phyloP scores from a whole-genome alignment of 768 basidiomycete genomes.

The Tulasnella calospora region DNA sequence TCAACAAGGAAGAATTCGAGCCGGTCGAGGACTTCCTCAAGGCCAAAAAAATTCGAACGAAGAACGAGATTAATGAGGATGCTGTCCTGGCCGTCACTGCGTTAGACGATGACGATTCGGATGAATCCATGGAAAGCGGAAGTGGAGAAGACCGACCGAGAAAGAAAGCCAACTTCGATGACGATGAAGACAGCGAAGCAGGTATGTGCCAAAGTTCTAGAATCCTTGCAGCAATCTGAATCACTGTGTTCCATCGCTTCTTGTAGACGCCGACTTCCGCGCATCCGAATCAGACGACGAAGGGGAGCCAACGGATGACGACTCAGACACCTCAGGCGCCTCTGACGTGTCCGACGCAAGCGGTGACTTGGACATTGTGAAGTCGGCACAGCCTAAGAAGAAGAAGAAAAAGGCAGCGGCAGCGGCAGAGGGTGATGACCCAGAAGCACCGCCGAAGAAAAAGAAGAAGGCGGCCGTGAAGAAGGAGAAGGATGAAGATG shows the following conservation, averaged over 20 bases:
- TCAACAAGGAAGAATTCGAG: slow-evolving; percentile 94
- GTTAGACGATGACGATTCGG: slow-evolving; percentile 66
- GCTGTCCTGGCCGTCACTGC: slow-evolving; percentile 60
- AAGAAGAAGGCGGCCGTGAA: slow-evolving; percentile 52
- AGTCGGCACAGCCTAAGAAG: slow-evolving; percentile 30
- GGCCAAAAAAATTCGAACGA: slow-evolving; percentile 86
- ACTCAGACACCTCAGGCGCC: slow-evolving; percentile 52
- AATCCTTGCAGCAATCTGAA: slow-evolving; percentile 22
- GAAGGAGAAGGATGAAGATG: slow-evolving; percentile 31
- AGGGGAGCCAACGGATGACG: slow-evolving; percentile 82
- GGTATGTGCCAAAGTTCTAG: slow-evolving; percentile 46
- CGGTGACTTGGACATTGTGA: slow-evolving; percentile 34
- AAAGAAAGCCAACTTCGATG: slow-evolving; percentile 49
- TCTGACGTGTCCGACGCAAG: slow-evolving; percentile 68
- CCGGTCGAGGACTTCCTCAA: slow-evolving; percentile 77
- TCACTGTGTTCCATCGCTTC: background rate
- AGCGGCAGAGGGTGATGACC: slow-evolving; percentile 39
- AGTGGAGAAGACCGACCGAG: slow-evolving; percentile 55
- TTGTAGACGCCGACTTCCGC: slow-evolving; percentile 80
- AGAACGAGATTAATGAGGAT: slow-evolving; percentile 92
- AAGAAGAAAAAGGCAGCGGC: slow-evolving; percentile 59
- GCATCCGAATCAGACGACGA: slow-evolving; percentile 73
- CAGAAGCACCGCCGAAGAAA: slow-evolving; percentile 37
- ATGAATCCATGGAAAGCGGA: slow-evolving; percentile 73
- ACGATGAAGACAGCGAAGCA: slow-evolving; percentile 67